Conservation (phyloP, 2,329 filamentous ascomycete genomes). For the Exophiala xenobiotica region DNA sequence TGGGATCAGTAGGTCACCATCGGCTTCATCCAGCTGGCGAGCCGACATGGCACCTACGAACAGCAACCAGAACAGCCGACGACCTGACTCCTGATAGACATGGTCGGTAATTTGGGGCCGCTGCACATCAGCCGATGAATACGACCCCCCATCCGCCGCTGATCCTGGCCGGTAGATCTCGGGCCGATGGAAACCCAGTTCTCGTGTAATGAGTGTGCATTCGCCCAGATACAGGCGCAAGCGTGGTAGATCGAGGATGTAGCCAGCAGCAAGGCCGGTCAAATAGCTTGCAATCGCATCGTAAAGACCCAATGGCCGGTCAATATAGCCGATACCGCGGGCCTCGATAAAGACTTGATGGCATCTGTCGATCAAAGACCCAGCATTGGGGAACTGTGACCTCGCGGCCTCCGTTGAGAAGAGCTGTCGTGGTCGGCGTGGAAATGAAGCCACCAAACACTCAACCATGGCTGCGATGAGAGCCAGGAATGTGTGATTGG, state of each 20-base stretch:
- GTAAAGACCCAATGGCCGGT: slow-evolving; percentile 43
- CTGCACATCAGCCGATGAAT: slow-evolving; percentile 17
- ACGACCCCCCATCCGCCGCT: slow-evolving; percentile 31
- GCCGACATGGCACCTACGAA: slow-evolving; percentile 75
- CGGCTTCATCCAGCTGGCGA: slow-evolving; percentile 70
- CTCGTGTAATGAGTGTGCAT: slow-evolving; percentile 44
- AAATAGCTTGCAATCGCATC: slow-evolving; percentile 48
- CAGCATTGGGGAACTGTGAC: slow-evolving; percentile 43
- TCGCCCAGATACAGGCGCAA: slow-evolving; percentile 46
- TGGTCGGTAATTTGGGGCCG: slow-evolving; percentile 33
- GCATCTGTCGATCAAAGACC: slow-evolving; percentile 44
- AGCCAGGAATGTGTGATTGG: slow-evolving; percentile 44
- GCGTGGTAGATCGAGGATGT: slow-evolving; percentile 41
- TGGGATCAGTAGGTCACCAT: slow-evolving; percentile 70
- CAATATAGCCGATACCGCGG: slow-evolving; percentile 45
- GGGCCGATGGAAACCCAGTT: slow-evolving; percentile 39
- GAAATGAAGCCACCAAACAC: slow-evolving; percentile 45
- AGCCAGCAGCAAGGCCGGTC: slow-evolving; percentile 42
- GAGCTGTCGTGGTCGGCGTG: slow-evolving; percentile 43
- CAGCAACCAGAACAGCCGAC: slow-evolving; percentile 76
- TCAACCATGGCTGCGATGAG: slow-evolving; percentile 49
- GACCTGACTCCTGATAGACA: slow-evolving; percentile 50
- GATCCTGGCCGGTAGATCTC: slow-evolving; percentile 22
- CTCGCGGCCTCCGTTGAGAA: slow-evolving; percentile 40
- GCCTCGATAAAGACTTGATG: slow-evolving; percentile 46